Evolutionary conservation across 2,329 filamentous ascomycete genomes (phyloP).

Genomic region (Camptophora hylomeconis): DNA sequence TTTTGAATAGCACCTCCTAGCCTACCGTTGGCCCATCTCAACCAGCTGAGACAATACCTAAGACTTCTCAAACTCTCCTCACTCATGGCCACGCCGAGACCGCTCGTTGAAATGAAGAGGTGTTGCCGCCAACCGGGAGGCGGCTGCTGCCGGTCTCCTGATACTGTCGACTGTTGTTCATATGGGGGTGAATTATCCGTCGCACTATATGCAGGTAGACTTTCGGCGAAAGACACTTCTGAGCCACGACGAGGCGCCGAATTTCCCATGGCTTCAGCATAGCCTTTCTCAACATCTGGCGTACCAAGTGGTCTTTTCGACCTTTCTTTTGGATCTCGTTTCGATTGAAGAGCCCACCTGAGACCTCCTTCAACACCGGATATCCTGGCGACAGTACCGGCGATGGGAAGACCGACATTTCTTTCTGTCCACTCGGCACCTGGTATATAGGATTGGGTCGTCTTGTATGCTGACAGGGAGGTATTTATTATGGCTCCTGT

Average conservation of each 20-base stretch:
- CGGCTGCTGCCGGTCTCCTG: conserved; percentile 21
- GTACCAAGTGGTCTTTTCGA: conserved; percentile 5
- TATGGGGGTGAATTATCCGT: conserved; percentile 25
- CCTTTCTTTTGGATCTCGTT: conserved; percentile 18
- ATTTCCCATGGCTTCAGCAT: conserved; percentile 7
- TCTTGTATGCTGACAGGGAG: conserved; percentile 73
- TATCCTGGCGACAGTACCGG: conserved; percentile 70
- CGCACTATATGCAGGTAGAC: conserved; percentile 73
- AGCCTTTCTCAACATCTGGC: conserved; percentile 16
- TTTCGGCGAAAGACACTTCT: conserved; percentile 42
- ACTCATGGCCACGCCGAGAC: conserved; percentile 80
- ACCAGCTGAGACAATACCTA: conserved; percentile 69
- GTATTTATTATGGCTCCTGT: conserved; percentile 74
- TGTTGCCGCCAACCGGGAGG: conserved; percentile 60
- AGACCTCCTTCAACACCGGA: conserved; percentile 82
- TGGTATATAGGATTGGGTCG: conserved; percentile 81
- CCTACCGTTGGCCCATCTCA: conserved; percentile 70
- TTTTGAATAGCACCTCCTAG: conserved; percentile 63
- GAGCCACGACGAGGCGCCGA: conserved; percentile 8
- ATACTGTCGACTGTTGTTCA: conserved; percentile 10
- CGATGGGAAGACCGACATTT: conserved; percentile 67
- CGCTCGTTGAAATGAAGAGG: conserved; percentile 79
- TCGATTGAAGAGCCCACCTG: conserved; percentile 59
- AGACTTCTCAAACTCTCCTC: conserved; percentile 74
- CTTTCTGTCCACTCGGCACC: conserved; percentile 84